Conservation (phyloP, 768 basidiomycete genomes). For the Suillus subluteus region DNA sequence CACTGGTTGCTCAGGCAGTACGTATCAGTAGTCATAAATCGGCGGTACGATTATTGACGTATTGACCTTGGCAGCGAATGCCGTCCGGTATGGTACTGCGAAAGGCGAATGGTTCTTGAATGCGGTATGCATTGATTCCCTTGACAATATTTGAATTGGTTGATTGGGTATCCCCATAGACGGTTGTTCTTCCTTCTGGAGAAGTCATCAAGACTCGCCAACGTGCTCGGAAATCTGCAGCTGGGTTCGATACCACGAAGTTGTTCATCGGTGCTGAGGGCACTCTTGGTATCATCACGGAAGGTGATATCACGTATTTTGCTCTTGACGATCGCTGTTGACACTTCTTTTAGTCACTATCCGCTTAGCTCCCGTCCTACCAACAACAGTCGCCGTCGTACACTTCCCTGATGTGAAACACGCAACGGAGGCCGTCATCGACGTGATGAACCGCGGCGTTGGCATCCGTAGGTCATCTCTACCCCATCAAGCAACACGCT, state of each 20-base stretch:
- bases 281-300: constrained; percentile 87
- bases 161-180: constrained; percentile 45
- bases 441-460: constrained; percentile 72
- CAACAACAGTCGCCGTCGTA: constrained; percentile 81
- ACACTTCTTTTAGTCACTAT: constrained; percentile 63
- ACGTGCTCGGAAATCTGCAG: constrained; percentile 80
- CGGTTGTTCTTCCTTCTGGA: constrained; percentile 86
- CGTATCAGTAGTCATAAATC: constrained; percentile 22
- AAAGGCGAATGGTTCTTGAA: constrained; percentile 92
- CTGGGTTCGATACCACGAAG: constrained; percentile 86
- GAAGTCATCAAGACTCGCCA: constrained; percentile 89
- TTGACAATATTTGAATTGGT: background rate
- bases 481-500: background rate
- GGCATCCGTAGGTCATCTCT: constrained; percentile 63
- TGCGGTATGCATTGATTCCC: constrained; percentile 46
- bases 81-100: constrained; percentile 86
- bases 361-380: constrained; percentile 77
- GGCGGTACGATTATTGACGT: background rate
- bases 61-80: constrained; percentile 54
- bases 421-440: constrained; percentile 76
- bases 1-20: constrained; percentile 86
- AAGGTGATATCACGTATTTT: constrained; percentile 47
- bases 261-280: constrained; percentile 85
- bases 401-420: constrained; percentile 77
- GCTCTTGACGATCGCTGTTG: background rate